These are phyloP conservation scores for Fusarium sororula DNA, from an alignment of 2,329 filamentous ascomycete genomes.

Conservation along the genomic window DNA sequence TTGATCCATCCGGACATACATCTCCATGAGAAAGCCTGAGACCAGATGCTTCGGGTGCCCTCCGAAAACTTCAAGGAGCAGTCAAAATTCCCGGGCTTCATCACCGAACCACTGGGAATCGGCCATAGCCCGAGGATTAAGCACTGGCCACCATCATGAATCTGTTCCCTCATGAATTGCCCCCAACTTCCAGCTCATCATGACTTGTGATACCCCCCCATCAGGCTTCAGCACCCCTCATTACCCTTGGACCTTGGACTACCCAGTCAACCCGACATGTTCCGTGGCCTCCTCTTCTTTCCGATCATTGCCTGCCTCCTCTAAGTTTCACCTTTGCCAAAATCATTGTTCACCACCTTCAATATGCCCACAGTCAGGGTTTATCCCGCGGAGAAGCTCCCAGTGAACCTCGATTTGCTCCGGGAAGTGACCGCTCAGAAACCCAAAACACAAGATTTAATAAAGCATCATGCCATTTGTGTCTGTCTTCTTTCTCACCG, in stretches of 20 bases:
- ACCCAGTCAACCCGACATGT: conserved; percentile 24
- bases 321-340: conserved; percentile 1
- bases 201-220: conserved; percentile 5
- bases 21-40: conserved; percentile 15
- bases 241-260: conserved; percentile 1
- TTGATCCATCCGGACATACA: conserved; percentile 23
- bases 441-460: conserved; percentile 14
- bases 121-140: conserved; percentile 3
- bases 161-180: conserved; percentile 17
- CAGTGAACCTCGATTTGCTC: conserved; percentile 3
- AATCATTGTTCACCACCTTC: conserved; percentile 26
- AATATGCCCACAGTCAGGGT: conserved; percentile 31
- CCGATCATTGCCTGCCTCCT: conserved; percentile 24
- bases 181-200: conserved; percentile 11
- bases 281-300: conserved; percentile 19
- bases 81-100: conserved; percentile 1
- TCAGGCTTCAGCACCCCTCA: conserved; percentile 13
- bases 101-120: conserved; percentile 15
- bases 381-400: conserved; percentile 9
- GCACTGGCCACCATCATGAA: conserved; percentile 23
- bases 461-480: conserved; percentile 26
- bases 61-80: conserved; percentile 5
- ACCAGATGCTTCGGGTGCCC: conserved; percentile 17
- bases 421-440: neutral
- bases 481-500: neutral